Evolutionary conservation across 1,139 yeast genomes (phyloP).

Genomic region (Sugiyamaella pinicola): DNA sequence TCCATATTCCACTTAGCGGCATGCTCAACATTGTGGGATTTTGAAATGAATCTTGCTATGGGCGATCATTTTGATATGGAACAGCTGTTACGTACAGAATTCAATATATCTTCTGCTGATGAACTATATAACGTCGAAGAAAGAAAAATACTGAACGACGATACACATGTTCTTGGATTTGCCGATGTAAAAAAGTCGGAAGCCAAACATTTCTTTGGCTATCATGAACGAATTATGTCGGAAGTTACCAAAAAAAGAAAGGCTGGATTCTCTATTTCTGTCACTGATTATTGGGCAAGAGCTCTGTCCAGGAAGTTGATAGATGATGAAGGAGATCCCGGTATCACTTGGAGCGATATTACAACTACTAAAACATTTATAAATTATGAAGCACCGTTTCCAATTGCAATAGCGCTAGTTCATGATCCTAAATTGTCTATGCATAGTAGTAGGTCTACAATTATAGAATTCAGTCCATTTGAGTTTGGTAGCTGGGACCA

Average conservation of each 20-base stretch:
- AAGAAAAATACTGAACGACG: slow-evolving; percentile 67
- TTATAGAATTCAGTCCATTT: slow-evolving; percentile 77
- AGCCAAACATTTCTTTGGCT: slow-evolving; percentile 53
- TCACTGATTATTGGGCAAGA: slow-evolving; percentile 90
- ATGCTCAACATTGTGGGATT: slow-evolving; percentile 61
- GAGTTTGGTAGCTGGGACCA: slow-evolving; percentile 94
- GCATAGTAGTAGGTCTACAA: slow-evolving; percentile 50
- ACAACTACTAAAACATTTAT: slow-evolving; percentile 54
- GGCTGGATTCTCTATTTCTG: slow-evolving; percentile 69
- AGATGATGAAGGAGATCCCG: slow-evolving; percentile 57
- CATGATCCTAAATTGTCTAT: slow-evolving; percentile 62
- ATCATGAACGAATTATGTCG: slow-evolving; percentile 25
- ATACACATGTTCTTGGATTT: slow-evolving; percentile 66
- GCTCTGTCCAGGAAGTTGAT: slow-evolving; percentile 73
- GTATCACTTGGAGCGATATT: slow-evolving; percentile 66
- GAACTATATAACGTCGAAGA: slow-evolving; percentile 34
- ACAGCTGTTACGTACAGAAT: slow-evolving; percentile 46
- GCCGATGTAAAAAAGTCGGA: slow-evolving; percentile 34
- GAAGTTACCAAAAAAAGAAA: slow-evolving; percentile 58
- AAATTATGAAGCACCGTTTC: slow-evolving; percentile 75
- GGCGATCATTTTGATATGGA: slow-evolving; percentile 59
- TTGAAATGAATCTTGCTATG: slow-evolving; percentile 45
- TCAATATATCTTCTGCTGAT: slow-evolving; percentile 5
- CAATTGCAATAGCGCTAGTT: slow-evolving; percentile 76
- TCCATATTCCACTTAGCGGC: slow-evolving; percentile 46